Conservation (phyloP, 2,329 filamentous ascomycete species). For the Colletotrichum truncatum region DNA sequence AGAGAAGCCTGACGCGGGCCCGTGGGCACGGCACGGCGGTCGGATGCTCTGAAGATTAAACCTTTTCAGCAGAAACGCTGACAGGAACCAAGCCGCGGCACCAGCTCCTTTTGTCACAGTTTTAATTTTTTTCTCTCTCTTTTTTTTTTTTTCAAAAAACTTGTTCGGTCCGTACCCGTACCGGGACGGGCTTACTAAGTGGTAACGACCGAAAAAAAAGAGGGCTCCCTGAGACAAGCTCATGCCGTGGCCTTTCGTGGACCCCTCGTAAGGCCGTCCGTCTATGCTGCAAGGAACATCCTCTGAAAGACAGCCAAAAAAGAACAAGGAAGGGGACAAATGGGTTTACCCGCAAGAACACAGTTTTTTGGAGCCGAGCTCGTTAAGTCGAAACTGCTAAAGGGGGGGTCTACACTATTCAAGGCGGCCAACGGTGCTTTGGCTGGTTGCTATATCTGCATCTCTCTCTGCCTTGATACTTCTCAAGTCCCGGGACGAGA, state of each 20-base stretch:
- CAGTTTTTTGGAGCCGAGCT: neutral
- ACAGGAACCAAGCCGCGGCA: constrained; percentile 15
- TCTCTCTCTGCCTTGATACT: neutral
- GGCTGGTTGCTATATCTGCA: neutral
- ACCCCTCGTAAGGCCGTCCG: neutral
- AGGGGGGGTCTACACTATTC: neutral
- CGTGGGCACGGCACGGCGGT: constrained; percentile 15
- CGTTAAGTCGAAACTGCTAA: neutral
- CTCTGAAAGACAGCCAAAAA: neutral
- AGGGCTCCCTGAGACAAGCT: constrained; percentile 11
- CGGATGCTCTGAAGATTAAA: neutral
- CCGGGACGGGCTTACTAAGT: neutral
- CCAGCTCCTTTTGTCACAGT: neutral
- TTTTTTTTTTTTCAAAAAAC: too few relatives aligned
- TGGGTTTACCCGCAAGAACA: neutral
- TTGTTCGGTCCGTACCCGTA: too few relatives aligned
- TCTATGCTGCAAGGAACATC: neutral
- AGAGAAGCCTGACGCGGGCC: constrained; percentile 1
- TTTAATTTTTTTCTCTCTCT: too few relatives aligned
- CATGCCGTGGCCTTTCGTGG: neutral
- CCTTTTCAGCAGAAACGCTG: constrained; percentile 22
- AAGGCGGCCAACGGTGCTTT: neutral
- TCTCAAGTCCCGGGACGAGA: neutral
- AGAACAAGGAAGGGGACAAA: neutral
- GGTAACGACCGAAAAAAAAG: neutral